These are phyloP conservation scores for Pyropia haitanensis DNA, from an alignment of 23 red algal genomes.

Conservation along the genomic window DNA sequence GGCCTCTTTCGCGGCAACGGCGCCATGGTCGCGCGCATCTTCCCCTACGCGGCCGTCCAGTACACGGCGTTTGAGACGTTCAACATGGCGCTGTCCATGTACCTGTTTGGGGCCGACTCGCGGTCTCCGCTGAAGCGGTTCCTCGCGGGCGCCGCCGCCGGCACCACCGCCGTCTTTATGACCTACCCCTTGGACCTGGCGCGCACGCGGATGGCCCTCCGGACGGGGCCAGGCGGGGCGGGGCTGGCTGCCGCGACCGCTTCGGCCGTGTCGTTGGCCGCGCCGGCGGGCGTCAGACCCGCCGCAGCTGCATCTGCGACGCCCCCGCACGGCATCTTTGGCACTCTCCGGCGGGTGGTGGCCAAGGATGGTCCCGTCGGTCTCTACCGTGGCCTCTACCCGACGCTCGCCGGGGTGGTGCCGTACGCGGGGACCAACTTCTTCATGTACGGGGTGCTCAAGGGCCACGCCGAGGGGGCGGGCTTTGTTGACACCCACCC, in stretches of 20 bases:
- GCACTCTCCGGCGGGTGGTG: conserved; percentile 19
- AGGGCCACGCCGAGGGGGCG: conserved; percentile 13
- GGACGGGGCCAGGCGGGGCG: neutral
- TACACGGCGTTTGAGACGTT: conserved; percentile 80
- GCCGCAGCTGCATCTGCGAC: conserved; percentile 1
- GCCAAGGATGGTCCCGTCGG: conserved; percentile 37
- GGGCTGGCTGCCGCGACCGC: neutral
- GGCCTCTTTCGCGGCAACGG: conserved; percentile 86
- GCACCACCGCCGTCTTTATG: conserved; percentile 68
- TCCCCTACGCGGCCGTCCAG: conserved; percentile 89
- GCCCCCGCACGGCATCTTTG: conserved; percentile 11
- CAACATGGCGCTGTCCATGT: conserved; percentile 36
- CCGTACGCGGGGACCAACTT: conserved; percentile 90
- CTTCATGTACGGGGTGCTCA: conserved; percentile 65
- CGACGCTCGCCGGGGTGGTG: conserved; percentile 87
- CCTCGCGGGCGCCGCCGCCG: conserved; percentile 75
- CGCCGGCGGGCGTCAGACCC: too few species aligned
- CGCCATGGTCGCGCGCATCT: conserved; percentile 75
- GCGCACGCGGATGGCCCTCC: conserved; percentile 62
- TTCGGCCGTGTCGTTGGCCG: neutral
- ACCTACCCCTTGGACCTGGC: conserved; percentile 87
- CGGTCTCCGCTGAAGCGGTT: conserved; percentile 60
- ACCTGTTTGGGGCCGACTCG: conserved; percentile 43
- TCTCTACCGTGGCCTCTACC: conserved; percentile 70
- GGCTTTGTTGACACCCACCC: conserved; percentile 27